These are phyloP conservation scores for Pestalotiopsis sp. DNA, from an alignment of 2,329 filamentous ascomycete genomes.

Conservation along the genomic window DNA sequence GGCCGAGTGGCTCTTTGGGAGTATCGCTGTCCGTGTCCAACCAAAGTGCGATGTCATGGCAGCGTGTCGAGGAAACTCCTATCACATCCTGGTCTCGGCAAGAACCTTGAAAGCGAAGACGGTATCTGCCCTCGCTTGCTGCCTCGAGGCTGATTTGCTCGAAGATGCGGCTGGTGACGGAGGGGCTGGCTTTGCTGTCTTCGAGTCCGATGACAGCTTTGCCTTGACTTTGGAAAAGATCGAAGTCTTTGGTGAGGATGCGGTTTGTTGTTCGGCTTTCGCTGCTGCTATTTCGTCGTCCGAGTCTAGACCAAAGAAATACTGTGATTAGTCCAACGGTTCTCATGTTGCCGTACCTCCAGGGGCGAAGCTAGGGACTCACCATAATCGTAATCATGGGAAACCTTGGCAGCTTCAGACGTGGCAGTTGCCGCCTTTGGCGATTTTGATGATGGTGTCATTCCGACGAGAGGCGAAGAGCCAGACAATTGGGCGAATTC, in stretches of 20 bases:
- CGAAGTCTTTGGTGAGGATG: background rate
- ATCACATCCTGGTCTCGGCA: background rate
- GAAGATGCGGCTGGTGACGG: background rate
- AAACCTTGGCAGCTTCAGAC: background rate
- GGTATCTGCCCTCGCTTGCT: conserved; percentile 7
- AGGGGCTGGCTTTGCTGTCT: background rate
- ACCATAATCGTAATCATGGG: conserved; percentile 1
- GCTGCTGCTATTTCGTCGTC: conserved; percentile 8
- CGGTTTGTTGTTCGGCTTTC: background rate
- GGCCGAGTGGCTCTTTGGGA: no score
- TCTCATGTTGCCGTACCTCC: background rate
- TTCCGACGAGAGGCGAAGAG: background rate
- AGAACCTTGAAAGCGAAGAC: conserved; percentile 6
- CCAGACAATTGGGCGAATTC: conserved; percentile 1
- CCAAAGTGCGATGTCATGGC: background rate
- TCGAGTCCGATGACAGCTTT: background rate
- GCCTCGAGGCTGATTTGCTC: background rate
- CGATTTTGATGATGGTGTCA: background rate
- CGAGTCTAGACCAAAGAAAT: background rate
- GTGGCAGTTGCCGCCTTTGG: background rate
- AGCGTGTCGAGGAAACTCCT: background rate
- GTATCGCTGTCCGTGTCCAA: background rate
- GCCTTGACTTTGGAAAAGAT: conserved; percentile 5
- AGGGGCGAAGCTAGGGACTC: background rate
- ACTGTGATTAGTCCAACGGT: background rate